phyloP scores from a whole-genome alignment of 495 filamentous ascomycete species.

The Apiosordaria backusii region DNA sequence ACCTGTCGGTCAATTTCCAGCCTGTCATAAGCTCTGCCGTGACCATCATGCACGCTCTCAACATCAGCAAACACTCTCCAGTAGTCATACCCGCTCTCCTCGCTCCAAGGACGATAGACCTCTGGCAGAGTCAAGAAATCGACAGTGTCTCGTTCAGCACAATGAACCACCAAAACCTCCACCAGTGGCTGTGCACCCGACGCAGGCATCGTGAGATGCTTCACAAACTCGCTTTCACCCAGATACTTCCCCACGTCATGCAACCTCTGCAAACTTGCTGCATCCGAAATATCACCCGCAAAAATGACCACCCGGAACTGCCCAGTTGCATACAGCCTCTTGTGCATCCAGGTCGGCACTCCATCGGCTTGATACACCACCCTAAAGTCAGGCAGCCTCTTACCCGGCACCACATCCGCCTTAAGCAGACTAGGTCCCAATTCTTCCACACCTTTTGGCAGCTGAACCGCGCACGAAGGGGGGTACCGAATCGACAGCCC shows the following conservation, averaged over 20 bases:
- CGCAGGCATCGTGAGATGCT: background rate
- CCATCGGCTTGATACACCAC: conserved; percentile 22
- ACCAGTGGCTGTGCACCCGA: background rate
- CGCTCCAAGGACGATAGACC: conserved; percentile 53
- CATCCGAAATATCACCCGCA: conserved; percentile 14
- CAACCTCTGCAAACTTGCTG: background rate
- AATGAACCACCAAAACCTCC: conserved; percentile 59
- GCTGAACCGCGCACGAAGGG: conserved; percentile 14
- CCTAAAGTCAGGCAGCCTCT: conserved; percentile 19
- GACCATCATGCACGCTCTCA: conserved; percentile 51
- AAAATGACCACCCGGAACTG: conserved; percentile 20
- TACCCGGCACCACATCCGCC: conserved; percentile 20
- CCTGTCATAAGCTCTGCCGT: conserved; percentile 58
- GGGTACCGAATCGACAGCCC: conserved; percentile 19
- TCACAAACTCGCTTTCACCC: conserved; percentile 1
- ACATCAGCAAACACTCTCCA: conserved; percentile 62
- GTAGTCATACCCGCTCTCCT: conserved; percentile 59
- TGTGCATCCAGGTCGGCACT: conserved; percentile 6
- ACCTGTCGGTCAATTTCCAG: conserved; percentile 55
- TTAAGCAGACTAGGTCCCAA: conserved; percentile 42
- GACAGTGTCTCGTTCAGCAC: conserved; percentile 43
- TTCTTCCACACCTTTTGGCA: background rate
- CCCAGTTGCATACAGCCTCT: conserved; percentile 13
- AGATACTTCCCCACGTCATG: conserved; percentile 12
- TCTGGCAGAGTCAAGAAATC: conserved; percentile 53